Evolutionary conservation across 768 basidiomycete genomes (phyloP), one percentile per base, ranked within the genome.

Genomic region (Leccinum uliginosum): DNA sequence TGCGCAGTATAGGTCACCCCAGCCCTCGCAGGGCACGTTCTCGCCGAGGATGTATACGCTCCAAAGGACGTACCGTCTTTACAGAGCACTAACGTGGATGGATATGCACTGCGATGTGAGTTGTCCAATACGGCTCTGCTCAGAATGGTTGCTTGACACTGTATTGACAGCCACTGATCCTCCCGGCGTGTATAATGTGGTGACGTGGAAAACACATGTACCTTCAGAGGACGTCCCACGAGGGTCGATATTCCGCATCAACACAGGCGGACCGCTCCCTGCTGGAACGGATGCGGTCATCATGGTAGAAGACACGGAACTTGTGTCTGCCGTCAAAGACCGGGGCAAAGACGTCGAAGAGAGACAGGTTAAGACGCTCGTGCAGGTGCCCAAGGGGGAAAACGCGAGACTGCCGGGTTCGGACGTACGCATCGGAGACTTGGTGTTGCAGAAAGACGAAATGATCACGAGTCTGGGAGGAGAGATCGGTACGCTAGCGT

Each of bases 301-400:
- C 70, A 95, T 94, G 92, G 93, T 96, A 19, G 93, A 96, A 72
- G 93, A 95, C 67, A 95, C 93, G 0, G 80, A 82, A 55, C 77
- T 96, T 7, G 76, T 83, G n/a, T 82, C 83, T 3, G 80, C 81
- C 1, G 58, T 71, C 53, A 69, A 73, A 49, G 75, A 76, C 29
- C 63, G 65, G 3, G 67, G 74, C 19, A 73, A 74, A 17, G 61
- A 69, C 32, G 74, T 76, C 3, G 92, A 94, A 65, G 92, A 95
- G 69, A 75, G 77, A 24, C 80, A 84, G 58, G 83, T 96, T 1
- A 81, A 83, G 64, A 84, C 84, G 0, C 76, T 91, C 2, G 85
- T 74, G 1, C 81, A 84, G 57, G 78, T 90, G 0, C 77, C 80
- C 2, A 57, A 62, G 0, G 83, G 82, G 0, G 92, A 93, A 64